Evolutionary conservation across 768 basidiomycete genomes (phyloP).

Genomic region (Mycena floridula): DNA sequence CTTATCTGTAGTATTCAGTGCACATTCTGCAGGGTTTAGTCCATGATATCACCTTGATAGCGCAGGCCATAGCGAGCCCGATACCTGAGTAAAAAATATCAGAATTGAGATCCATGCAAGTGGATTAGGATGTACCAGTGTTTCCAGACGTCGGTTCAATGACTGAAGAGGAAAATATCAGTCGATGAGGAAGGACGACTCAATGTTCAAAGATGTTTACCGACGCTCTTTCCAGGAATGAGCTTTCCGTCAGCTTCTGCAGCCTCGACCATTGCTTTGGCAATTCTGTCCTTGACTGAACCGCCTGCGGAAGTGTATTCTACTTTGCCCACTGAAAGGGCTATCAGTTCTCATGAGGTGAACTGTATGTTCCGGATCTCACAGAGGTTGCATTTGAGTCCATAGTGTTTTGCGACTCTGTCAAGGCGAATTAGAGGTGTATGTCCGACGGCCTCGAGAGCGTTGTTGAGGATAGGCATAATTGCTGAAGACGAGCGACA

Average conservation of each 20-base stretch:
- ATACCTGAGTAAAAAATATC: conserved; percentile 52
- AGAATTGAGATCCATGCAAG: neutral
- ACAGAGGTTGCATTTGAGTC: conserved; percentile 87
- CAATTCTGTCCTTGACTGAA: conserved; percentile 94
- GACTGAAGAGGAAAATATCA: no score
- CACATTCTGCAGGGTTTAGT: conserved; percentile 8
- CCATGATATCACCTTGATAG: conserved; percentile 70
- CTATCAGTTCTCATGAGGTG: no score
- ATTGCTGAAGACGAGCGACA: no score
- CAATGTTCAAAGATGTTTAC: no score
- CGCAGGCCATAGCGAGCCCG: conserved; percentile 88
- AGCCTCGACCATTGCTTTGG: conserved; percentile 93
- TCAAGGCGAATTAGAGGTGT: conserved; percentile 89
- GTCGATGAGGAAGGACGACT: no score
- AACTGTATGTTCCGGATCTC: conserved; percentile 35
- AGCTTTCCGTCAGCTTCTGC: conserved; percentile 86
- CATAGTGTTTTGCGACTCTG: conserved; percentile 66
- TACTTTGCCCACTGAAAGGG: conserved; percentile 68
- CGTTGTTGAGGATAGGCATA: conserved; percentile 66
- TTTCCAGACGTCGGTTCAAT: conserved; percentile 96
- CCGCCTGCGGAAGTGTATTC: conserved; percentile 91
- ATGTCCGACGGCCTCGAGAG: conserved; percentile 81
- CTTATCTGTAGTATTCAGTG: conserved; percentile 82
- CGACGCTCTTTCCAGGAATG: conserved; percentile 79
- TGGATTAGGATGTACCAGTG: conserved; percentile 56